Evolutionary conservation across 495 filamentous ascomycete species (phyloP).

Genomic region (Trichoderma gamsii): DNA sequence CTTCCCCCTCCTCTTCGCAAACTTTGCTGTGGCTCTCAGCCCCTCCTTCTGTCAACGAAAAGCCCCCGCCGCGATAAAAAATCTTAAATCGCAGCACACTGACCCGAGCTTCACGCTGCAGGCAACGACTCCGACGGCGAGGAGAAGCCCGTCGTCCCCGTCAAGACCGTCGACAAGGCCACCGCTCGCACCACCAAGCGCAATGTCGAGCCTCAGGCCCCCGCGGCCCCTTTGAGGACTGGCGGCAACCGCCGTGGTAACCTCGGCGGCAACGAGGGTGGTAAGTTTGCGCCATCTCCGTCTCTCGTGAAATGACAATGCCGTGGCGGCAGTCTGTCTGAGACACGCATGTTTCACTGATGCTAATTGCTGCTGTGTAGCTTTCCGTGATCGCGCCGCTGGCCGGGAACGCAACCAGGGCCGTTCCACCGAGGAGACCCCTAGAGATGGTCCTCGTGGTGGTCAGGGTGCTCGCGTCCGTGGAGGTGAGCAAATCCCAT

Average conservation of each 20-base stretch:
- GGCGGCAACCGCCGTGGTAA: slow-evolving; percentile 47
- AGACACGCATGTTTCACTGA: neutral
- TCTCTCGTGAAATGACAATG: slow-evolving; percentile 8
- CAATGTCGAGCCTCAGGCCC: slow-evolving; percentile 70
- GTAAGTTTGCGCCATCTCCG: slow-evolving; percentile 41
- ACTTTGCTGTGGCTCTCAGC: slow-evolving; percentile 17
- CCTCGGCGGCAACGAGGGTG: slow-evolving; percentile 70
- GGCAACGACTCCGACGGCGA: slow-evolving; percentile 88
- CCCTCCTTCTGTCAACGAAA: slow-evolving; percentile 17
- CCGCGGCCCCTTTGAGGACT: slow-evolving; percentile 35
- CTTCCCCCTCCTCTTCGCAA: slow-evolving; percentile 25
- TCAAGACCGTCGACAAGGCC: slow-evolving; percentile 81
- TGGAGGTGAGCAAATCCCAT: slow-evolving; percentile 38
- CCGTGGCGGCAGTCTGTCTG: slow-evolving; percentile 17
- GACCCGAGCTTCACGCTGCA: slow-evolving; percentile 28
- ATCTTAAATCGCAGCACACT: slow-evolving; percentile 21
- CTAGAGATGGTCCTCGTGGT: slow-evolving; percentile 47
- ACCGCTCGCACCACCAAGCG: slow-evolving; percentile 76
- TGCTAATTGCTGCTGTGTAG: slow-evolving; percentile 37
- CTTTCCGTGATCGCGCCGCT: slow-evolving; percentile 85
- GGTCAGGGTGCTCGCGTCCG: slow-evolving; percentile 53
- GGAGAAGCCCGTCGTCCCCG: slow-evolving; percentile 68
- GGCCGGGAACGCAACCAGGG: slow-evolving; percentile 76
- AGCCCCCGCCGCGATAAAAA: slow-evolving; percentile 27
- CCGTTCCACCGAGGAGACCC: slow-evolving; percentile 67